Percentiles rank a stretch among this genome's conserved stretches.
These are phyloP conservation scores for Microbotryum scabiosae DNA, from an alignment of 1,284 basidiomycete species.

Conservation along the genomic window DNA sequence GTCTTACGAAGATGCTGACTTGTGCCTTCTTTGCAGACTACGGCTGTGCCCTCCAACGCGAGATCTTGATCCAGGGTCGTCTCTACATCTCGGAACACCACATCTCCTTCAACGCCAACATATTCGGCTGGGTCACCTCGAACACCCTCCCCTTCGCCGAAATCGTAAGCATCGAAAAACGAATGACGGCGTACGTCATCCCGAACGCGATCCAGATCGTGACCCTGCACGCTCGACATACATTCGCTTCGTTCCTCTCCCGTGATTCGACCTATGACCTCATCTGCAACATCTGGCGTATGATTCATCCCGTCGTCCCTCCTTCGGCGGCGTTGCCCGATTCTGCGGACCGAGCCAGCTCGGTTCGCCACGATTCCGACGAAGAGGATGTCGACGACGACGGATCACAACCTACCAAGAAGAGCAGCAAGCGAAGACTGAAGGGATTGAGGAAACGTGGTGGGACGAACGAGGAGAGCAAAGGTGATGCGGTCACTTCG, in stretches of 20 bases:
- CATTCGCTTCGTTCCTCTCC: conserved; percentile 91
- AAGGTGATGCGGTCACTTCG: too few species aligned
- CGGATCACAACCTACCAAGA: conserved; percentile 8
- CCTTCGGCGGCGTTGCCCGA: conserved; percentile 40
- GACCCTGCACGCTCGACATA: conserved; percentile 66
- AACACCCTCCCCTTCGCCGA: conserved; percentile 86
- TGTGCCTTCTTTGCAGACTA: conserved; percentile 57
- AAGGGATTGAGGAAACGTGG: conserved; percentile 32
- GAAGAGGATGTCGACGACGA: conserved; percentile 33
- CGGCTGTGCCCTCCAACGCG: conserved; percentile 89
- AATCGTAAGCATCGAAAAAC: conserved; percentile 84
- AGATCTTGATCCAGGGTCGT: conserved; percentile 92
- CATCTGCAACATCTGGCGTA: conserved; percentile 90
- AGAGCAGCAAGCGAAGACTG: conserved; percentile 30
- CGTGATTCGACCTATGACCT: conserved; percentile 95
- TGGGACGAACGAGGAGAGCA: neutral
- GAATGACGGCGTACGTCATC: conserved; percentile 97
- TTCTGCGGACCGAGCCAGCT: conserved; percentile 2
- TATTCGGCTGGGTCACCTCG: conserved; percentile 99
- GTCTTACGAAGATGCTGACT: conserved; percentile 10
- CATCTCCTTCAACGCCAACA: conserved; percentile 96
- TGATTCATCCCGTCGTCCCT: conserved; percentile 69
- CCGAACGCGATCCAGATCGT: conserved; percentile 92
- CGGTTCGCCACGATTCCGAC: conserved; percentile 14
- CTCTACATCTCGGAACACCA: conserved; percentile 98